Evolutionary conservation across 2,329 filamentous ascomycete species (phyloP).

Genomic region (Fusarium temperatum): DNA sequence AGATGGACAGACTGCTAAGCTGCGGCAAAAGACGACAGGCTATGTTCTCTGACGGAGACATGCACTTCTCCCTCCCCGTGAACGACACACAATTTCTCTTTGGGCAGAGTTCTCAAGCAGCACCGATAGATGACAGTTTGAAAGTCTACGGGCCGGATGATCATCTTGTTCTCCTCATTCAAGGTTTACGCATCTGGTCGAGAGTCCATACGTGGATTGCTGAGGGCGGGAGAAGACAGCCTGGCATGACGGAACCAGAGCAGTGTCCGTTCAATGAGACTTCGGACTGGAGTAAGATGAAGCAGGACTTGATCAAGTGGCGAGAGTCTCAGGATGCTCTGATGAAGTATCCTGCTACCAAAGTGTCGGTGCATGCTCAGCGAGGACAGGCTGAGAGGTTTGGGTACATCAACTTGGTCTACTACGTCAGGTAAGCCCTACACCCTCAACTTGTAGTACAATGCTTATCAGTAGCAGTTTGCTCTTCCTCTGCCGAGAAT

Average conservation of each 20-base stretch:
- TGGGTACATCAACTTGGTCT: conserved; percentile 39
- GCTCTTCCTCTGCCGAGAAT: conserved; percentile 35
- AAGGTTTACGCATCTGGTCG: conserved; percentile 38
- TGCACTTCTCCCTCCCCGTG: conserved; percentile 22
- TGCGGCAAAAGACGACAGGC: conserved; percentile 37
- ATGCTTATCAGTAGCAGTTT: neutral
- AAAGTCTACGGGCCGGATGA: conserved; percentile 14
- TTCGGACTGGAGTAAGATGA: conserved; percentile 37
- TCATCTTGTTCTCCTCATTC: conserved; percentile 24
- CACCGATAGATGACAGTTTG: neutral
- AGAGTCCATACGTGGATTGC: conserved; percentile 37
- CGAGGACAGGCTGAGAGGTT: conserved; percentile 39
- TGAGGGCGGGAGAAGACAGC: conserved; percentile 33
- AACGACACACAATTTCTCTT: conserved; percentile 37
- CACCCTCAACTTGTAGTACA: fast-evolving
- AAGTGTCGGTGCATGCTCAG: conserved; percentile 35
- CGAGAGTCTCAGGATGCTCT: conserved; percentile 19
- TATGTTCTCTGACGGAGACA: conserved; percentile 31
- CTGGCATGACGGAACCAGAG: conserved; percentile 31
- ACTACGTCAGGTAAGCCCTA: conserved; percentile 36
- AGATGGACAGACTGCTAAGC: conserved; percentile 34
- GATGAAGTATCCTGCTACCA: conserved; percentile 37
- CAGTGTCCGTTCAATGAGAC: conserved; percentile 33
- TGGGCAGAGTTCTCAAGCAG: neutral
- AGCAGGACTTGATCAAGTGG: conserved; percentile 28